Evolutionary conservation across 2,329 filamentous ascomycete species (phyloP).

Genomic region (Pestalotiopsis sp.): DNA sequence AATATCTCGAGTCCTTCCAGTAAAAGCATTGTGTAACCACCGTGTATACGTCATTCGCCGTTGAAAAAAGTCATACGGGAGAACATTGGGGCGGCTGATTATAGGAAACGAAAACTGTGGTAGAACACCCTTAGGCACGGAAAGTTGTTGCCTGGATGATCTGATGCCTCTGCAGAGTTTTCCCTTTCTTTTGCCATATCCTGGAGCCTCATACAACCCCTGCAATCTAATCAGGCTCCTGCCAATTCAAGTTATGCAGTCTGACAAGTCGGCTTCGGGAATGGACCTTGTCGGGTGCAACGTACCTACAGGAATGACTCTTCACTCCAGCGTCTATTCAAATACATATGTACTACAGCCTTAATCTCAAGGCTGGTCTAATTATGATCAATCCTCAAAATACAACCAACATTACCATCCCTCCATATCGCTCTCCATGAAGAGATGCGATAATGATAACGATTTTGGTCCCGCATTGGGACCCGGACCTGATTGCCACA

Average conservation of each 20-base stretch:
- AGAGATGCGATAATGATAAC: constrained; percentile 10
- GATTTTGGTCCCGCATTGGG: constrained; percentile 10
- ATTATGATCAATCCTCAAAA: not conserved
- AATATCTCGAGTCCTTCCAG: not conserved
- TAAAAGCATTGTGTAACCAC: not conserved
- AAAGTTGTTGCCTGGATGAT: not conserved
- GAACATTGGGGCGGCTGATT: not conserved
- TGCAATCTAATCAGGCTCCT: not conserved
- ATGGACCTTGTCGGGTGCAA: not conserved
- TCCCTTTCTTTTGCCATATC: too few relatives aligned
- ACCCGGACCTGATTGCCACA: constrained; percentile 6
- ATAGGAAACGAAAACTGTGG: too few relatives aligned
- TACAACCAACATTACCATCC: not conserved
- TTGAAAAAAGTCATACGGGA: not conserved
- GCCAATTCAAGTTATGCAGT: not conserved
- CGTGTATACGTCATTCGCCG: not conserved
- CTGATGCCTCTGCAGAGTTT: not conserved
- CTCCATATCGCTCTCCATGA: not conserved
- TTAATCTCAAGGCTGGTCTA: not conserved
- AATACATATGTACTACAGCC: not conserved
- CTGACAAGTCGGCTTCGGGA: not conserved
- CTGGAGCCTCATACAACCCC: not conserved
- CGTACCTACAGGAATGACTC: not conserved
- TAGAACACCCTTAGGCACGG: too few relatives aligned
- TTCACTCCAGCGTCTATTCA: not conserved